These are phyloP conservation scores for Cryptosporidium canis DNA, from an alignment of 169 alveolate species.

Conservation along the genomic window DNA sequence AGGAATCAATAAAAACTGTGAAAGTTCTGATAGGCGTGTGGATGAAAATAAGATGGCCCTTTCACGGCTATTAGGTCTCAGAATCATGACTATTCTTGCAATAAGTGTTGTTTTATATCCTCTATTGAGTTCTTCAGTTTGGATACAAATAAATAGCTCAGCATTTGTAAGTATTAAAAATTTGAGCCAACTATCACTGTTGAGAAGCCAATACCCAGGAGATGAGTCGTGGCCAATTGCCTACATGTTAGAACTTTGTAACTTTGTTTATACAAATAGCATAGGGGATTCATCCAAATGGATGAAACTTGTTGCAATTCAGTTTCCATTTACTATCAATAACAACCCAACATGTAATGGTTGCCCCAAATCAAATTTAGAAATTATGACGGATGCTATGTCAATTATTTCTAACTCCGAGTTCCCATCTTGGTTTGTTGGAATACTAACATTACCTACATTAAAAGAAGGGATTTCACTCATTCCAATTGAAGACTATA, in stretches of 20 bases:
- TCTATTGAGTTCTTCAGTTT: conserved; percentile 35
- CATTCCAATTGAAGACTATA: conserved; percentile 55
- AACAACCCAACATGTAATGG: conserved; percentile 69
- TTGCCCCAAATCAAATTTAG: conserved; percentile 68
- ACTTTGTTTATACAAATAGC: conserved; percentile 45
- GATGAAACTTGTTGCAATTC: conserved; percentile 66
- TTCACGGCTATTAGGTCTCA: conserved; percentile 12
- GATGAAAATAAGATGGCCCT: neutral
- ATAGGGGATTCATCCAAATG: conserved; percentile 63
- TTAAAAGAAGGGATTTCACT: conserved; percentile 47
- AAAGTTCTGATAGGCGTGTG: neutral
- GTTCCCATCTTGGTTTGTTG: conserved; percentile 59
- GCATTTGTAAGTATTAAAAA: conserved; percentile 40
- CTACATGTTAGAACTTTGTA: conserved; percentile 28
- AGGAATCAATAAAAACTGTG: neutral
- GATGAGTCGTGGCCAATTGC: conserved; percentile 73
- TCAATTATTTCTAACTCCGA: conserved; percentile 60
- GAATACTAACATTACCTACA: conserved; percentile 38
- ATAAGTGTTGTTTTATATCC: conserved; percentile 29
- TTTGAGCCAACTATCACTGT: conserved; percentile 1
- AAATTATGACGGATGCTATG: conserved; percentile 57
- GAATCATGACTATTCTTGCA: neutral
- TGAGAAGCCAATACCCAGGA: conserved; percentile 68
- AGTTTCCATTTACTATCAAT: conserved; percentile 54
- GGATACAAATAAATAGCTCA: conserved; percentile 53